Conservation (phyloP, 2,329 filamentous ascomycete genomes). For the Alternaria triticina region DNA sequence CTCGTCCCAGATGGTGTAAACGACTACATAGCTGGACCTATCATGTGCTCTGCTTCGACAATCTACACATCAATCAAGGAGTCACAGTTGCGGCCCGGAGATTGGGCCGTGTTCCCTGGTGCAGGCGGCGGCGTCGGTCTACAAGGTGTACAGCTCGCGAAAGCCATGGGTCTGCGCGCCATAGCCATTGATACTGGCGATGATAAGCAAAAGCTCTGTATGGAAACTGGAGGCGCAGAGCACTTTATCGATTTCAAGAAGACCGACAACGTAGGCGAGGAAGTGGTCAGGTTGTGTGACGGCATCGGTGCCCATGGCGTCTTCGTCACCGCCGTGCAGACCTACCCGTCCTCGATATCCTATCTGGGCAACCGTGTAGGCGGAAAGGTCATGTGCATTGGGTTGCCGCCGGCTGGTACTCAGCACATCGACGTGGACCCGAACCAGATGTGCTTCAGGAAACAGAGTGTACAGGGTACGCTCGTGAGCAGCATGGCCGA, state of each 20-base stretch:
- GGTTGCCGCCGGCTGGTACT: slow-evolving; percentile 45
- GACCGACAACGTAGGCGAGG: slow-evolving; percentile 38
- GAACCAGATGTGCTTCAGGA: slow-evolving; percentile 43
- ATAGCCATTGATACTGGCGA: slow-evolving; percentile 48
- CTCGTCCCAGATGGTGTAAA: slow-evolving; percentile 62
- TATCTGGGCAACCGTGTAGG: slow-evolving; percentile 56
- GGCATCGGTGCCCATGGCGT: slow-evolving; percentile 49
- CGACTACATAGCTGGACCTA: slow-evolving; percentile 64
- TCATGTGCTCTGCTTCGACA: slow-evolving; percentile 67
- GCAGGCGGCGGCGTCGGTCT: slow-evolving; percentile 64
- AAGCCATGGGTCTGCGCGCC: slow-evolving; percentile 47
- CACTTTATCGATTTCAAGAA: slow-evolving; percentile 49
- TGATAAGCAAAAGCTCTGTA: slow-evolving; percentile 44
- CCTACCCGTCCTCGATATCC: slow-evolving; percentile 36
- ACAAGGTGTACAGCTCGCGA: slow-evolving; percentile 59
- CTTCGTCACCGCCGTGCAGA: slow-evolving; percentile 47
- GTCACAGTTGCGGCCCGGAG: slow-evolving; percentile 56
- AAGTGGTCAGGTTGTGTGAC: slow-evolving; percentile 42
- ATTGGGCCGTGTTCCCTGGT: slow-evolving; percentile 63
- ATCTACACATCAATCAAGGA: slow-evolving; percentile 64
- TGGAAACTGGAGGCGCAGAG: slow-evolving; percentile 43
- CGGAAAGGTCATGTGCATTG: slow-evolving; percentile 61
- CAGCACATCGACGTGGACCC: slow-evolving; percentile 45
- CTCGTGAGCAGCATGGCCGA: slow-evolving; percentile 58
- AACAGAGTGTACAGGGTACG: slow-evolving; percentile 44